Conservation (phyloP, 2,329 filamentous ascomycete species). For the Corynespora cassiicola region DNA sequence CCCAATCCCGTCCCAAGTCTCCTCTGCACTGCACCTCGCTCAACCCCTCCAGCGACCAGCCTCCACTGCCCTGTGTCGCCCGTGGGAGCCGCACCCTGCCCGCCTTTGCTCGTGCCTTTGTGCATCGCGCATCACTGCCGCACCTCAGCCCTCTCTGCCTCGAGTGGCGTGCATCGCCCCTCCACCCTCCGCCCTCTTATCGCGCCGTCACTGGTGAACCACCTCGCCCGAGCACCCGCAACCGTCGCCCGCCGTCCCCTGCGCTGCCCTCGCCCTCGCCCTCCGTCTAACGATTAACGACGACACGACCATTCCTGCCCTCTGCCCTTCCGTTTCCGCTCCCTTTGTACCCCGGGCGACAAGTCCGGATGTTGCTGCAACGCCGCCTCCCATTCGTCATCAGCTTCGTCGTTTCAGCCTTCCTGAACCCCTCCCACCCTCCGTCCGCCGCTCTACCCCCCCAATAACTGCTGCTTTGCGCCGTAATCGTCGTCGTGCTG, state of each 20-base stretch:
- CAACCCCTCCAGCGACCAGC: conserved; percentile 20
- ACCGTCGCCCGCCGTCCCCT: conserved; percentile 19
- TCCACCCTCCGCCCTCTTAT: conserved; percentile 33
- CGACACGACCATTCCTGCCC: conserved; percentile 13
- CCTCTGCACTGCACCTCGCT: conserved; percentile 25
- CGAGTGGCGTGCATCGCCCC: conserved; percentile 32
- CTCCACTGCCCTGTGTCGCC: conserved; percentile 23
- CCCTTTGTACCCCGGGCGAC: conserved; percentile 17
- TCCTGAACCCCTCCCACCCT: conserved; percentile 16
- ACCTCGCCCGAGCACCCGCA: conserved; percentile 39
- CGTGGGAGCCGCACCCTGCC: conserved; percentile 32
- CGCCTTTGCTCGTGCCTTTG: conserved; percentile 35
- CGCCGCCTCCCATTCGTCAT: conserved; percentile 40
- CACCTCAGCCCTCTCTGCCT: conserved; percentile 15
- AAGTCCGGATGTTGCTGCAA: conserved; percentile 44
- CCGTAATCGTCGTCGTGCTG: conserved; percentile 1
- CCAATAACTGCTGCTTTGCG: conserved; percentile 1
- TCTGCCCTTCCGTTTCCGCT: conserved; percentile 12
- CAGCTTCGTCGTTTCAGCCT: conserved; percentile 45
- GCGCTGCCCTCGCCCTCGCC: conserved; percentile 19
- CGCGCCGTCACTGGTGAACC: conserved; percentile 35
- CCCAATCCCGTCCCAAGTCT: conserved; percentile 26
- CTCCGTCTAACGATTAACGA: conserved; percentile 21
- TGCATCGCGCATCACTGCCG: conserved; percentile 30
- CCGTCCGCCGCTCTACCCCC: not conserved